phyloP scores from a whole-genome alignment of 345 rosid species.

The Salix dunnii region DNA sequence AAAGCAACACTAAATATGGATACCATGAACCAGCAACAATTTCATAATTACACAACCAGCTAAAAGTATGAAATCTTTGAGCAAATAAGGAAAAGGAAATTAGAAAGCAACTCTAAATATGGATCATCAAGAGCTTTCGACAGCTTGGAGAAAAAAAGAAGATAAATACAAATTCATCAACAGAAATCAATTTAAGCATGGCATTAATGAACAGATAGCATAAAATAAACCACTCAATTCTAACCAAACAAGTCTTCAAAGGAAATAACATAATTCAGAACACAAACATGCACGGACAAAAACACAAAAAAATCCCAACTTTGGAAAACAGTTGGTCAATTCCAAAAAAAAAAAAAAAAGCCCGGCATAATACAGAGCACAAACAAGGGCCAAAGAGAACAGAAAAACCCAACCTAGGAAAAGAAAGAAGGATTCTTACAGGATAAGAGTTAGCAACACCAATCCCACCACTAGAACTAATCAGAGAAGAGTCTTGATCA shows the following conservation, averaged over 20 bases:
- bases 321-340: neutral
- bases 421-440: slow-evolving; percentile 22
- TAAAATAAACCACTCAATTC: neutral
- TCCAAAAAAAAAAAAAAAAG: neutral
- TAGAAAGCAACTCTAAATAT: neutral
- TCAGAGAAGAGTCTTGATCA: slow-evolving; percentile 29
- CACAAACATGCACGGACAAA: neutral
- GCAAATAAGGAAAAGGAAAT: neutral
- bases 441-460: slow-evolving; percentile 33
- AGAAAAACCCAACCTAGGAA: neutral
- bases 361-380: neutral
- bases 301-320: neutral
- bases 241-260: neutral
- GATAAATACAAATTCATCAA: neutral
- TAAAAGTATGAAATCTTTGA: neutral
- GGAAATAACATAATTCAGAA: neutral
- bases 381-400: neutral
- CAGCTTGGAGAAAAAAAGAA: neutral
- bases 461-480: slow-evolving; percentile 29
- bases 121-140: slow-evolving; percentile 1
- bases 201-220: neutral
- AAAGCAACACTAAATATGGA: neutral
- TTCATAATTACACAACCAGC: slow-evolving; percentile 2
- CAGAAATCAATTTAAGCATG: neutral
- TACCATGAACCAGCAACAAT: neutral